Evolutionary conservation across 2,329 filamentous ascomycete species (phyloP).

Genomic region (Phialocephala subalpina): DNA sequence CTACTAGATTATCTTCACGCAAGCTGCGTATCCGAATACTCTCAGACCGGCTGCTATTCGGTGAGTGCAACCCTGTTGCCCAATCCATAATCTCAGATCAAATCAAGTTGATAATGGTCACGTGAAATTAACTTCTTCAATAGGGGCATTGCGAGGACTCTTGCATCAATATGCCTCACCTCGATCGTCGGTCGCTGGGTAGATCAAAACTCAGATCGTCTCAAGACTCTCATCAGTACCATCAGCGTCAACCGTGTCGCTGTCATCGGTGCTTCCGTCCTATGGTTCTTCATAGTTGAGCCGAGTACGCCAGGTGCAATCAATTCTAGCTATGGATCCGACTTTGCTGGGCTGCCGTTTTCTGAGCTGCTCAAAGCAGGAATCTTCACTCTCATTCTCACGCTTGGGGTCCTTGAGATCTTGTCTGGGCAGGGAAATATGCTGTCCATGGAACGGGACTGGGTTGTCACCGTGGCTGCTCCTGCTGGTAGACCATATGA

Average conservation of each 20-base stretch:
- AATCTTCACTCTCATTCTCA: conserved; percentile 47
- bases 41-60: conserved; percentile 49
- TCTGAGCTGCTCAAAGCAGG: conserved; percentile 38
- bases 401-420: conserved; percentile 51
- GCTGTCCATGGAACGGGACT: conserved; percentile 57
- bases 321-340: neutral
- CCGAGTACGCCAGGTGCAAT: neutral
- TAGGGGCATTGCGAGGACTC: conserved; percentile 45
- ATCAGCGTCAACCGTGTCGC: conserved; percentile 51
- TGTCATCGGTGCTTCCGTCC: conserved; percentile 49
- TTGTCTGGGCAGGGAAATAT: conserved; percentile 52
- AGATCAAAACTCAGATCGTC: conserved; percentile 48
- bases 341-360: neutral
- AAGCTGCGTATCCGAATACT: conserved; percentile 54
- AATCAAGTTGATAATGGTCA: conserved; percentile 7
- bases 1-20: conserved; percentile 59
- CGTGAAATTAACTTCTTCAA: conserved; percentile 24
- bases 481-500: conserved; percentile 46
- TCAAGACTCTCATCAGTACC: conserved; percentile 51
- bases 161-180: conserved; percentile 52
- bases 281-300: conserved; percentile 49
- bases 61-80: conserved; percentile 40
- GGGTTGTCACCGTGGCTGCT: conserved; percentile 49
- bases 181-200: conserved; percentile 53
- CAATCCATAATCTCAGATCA: neutral